Base-by-base conservation (phyloP, 2,329 filamentous ascomycete species). In the Mycosphaerella sp. region DNA sequence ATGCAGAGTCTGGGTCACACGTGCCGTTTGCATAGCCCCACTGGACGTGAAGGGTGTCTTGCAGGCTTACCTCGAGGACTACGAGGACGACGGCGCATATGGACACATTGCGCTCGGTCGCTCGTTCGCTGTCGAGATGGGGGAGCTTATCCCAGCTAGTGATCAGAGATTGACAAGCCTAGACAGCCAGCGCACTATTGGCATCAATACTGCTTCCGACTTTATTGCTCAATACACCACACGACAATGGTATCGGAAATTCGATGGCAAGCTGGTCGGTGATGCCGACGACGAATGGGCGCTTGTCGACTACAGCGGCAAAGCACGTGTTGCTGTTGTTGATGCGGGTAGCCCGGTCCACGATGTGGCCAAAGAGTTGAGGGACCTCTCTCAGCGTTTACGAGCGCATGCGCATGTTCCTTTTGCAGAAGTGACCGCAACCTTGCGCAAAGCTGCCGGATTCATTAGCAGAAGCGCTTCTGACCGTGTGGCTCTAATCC, bases 181-280 rank as follows among this genome's bases (percentile, higher is more conserved):
- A 43, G 87, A 94, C 59, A 79, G 78, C 32, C 79, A 87, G 56
- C 83, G 85, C 14, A 81, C 85, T 42, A 81, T 81, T 48, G 81
- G 81, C 56, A 85, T 96, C 67, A 95, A 97, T 66, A 89, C 90
- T 9, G 89, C 88, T 0, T 97, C 93, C 2, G 91, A 97, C 66
- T 95, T 98, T 62, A 82, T 98, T 65, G 89, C 93, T 1, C 91
- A 98, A 65, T 98, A 98, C 67, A 97, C 91, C 3, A 94, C 89
- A 21, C 86, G 93, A 34, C 94, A 98, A 67, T 90, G 95, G 65
- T 98, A 98, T 68, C 84, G 90, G 50, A 91, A 91, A 64, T 82
- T 89, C 9, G 89, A 95, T 66, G 79, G 82, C 2, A 73, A 54
- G 37, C 39, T 53, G 13, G 41, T 53, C 4, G 39, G 17, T 12